Percentiles rank a stretch among this genome's conserved stretches.
phyloP scores from a whole-genome alignment of 208 protist genomes.

The Phytomonas sp. region DNA sequence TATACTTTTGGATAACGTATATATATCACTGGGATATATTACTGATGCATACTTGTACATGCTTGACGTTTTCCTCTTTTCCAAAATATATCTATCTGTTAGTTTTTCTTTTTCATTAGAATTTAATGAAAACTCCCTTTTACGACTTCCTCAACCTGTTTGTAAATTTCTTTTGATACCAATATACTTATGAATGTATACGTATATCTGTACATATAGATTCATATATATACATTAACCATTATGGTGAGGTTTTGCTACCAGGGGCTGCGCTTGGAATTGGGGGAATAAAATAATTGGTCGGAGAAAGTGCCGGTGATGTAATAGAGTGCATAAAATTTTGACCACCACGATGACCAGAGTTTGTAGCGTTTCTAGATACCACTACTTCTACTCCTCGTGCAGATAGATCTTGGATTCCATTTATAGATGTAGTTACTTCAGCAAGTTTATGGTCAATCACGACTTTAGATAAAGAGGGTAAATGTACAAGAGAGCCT shows the following conservation, averaged over 20 bases:
- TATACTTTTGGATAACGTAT: neutral
- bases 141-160: neutral
- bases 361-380: neutral
- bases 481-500: constrained; percentile 26
- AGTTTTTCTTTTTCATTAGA: neutral
- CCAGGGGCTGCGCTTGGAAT: neutral
- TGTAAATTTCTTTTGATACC: neutral
- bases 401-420: constrained; percentile 9
- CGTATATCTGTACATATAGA: neutral
- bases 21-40: neutral
- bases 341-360: neutral
- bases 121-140: neutral
- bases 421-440: constrained; percentile 27
- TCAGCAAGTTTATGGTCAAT: constrained; percentile 17
- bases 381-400: neutral
- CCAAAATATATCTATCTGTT: neutral
- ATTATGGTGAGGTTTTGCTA: neutral
- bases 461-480: constrained; percentile 26
- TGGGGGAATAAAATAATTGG: neutral
- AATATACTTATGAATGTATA: neutral
- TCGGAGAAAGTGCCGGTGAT: neutral
- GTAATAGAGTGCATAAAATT: neutral
- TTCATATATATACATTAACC: neutral
- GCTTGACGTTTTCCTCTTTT: neutral
- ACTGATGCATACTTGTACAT: neutral